phyloP scores from a whole-genome alignment of 2,329 filamentous ascomycete species.

The Ophidiomyces ophidiicola region DNA sequence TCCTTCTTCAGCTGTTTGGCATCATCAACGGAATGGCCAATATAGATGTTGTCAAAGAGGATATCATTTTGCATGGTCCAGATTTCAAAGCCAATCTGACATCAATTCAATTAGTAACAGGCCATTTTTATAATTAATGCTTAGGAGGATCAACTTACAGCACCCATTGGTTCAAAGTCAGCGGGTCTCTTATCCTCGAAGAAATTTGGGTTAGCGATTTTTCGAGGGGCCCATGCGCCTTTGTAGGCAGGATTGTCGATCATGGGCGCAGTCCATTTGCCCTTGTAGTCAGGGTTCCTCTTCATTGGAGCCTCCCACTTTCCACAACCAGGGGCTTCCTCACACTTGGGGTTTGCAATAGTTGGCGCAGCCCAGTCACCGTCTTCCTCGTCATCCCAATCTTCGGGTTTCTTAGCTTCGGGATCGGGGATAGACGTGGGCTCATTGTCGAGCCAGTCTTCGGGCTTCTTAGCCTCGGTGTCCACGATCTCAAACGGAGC shows the following conservation, averaged over 20 bases:
- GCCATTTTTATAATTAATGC: background rate
- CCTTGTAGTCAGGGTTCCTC: conserved; percentile 95
- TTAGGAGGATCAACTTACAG: conserved; percentile 49
- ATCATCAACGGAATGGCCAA: conserved; percentile 90
- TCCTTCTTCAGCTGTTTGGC: conserved; percentile 79
- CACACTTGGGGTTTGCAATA: conserved; percentile 91
- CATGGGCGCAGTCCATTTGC: conserved; percentile 86
- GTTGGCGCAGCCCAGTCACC: conserved; percentile 90
- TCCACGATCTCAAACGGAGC: conserved; percentile 94
- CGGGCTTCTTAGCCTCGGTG: conserved; percentile 78
- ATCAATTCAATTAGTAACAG: conserved; percentile 14
- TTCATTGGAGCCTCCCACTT: conserved; percentile 84
- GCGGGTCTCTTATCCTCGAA: conserved; percentile 94
- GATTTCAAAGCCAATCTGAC: conserved; percentile 90
- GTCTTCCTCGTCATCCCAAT: conserved; percentile 99
- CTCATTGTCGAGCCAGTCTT: conserved; percentile 93
- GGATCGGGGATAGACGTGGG: conserved; percentile 73
- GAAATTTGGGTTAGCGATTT: conserved; percentile 93
- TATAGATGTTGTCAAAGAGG: conserved; percentile 99
- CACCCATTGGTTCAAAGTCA: conserved; percentile 96
- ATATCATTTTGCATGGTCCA: conserved; percentile 99
- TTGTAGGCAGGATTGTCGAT: conserved; percentile 99
- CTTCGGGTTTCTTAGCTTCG: conserved; percentile 92
- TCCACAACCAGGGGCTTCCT: conserved; percentile 84
- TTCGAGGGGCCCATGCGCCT: conserved; percentile 83